A percentile compares a stretch with the other conserved stretches of the same genome.
phyloP scores from a whole-genome alignment of 106 monocot species.

The Hemerocallis citrina region DNA sequence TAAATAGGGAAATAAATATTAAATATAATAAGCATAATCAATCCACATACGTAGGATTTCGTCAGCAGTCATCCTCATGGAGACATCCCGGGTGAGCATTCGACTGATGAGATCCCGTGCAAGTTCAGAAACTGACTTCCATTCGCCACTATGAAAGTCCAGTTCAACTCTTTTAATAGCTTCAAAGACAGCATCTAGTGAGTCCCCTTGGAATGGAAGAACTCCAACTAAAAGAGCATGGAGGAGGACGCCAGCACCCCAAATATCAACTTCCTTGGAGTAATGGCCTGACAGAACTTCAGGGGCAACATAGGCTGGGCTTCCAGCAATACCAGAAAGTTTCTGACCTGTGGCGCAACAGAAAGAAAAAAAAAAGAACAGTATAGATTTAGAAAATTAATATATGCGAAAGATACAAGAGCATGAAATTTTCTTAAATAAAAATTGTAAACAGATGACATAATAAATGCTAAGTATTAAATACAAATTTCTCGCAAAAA shows the following conservation, averaged over 20 bases:
- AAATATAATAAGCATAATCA: background rate
- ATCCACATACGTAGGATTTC: slow-evolving; percentile 57
- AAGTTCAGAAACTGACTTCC: slow-evolving; percentile 58
- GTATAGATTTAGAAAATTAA: background rate
- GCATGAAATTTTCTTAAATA: background rate
- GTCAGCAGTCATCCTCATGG: slow-evolving; percentile 59
- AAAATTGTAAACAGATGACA: background rate
- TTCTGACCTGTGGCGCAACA: slow-evolving; percentile 55
- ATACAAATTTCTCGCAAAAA: too few species aligned
- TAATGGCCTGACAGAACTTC: slow-evolving; percentile 85
- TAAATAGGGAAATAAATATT: too few species aligned
- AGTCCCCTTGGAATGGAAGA: slow-evolving; percentile 77
- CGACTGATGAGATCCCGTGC: slow-evolving; percentile 59
- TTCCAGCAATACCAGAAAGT: slow-evolving; percentile 81
- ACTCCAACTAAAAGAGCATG: slow-evolving; percentile 69
- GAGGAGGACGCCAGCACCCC: slow-evolving; percentile 87
- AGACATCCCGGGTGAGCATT: slow-evolving; percentile 77
- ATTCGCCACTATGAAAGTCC: slow-evolving; percentile 42
- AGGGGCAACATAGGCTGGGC: slow-evolving; percentile 96
- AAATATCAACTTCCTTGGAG: slow-evolving; percentile 84
- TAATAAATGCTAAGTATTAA: too few species aligned
- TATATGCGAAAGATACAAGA: background rate
- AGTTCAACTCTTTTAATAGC: slow-evolving; percentile 70
- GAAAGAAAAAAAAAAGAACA: background rate
- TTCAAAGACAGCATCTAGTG: slow-evolving; percentile 69